These are phyloP conservation scores for Golovinomyces cichoracearum DNA, from an alignment of 2,329 filamentous ascomycete species.

Conservation along the genomic window DNA sequence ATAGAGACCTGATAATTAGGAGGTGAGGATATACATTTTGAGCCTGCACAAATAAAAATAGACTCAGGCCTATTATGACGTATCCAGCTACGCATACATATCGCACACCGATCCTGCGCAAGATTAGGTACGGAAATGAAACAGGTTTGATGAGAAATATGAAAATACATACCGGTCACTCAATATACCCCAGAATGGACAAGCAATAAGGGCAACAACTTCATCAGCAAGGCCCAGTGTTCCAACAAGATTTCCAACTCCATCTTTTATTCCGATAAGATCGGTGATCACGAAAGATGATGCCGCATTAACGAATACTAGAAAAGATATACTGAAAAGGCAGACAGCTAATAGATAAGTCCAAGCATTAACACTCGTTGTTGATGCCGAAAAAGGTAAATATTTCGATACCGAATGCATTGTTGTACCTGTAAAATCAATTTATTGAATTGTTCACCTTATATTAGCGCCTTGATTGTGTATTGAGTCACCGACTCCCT, in stretches of 20 bases:
- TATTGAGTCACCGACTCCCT: no score
- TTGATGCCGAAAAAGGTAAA: constrained; percentile 30
- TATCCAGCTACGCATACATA: constrained; percentile 56
- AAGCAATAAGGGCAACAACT: constrained; percentile 54
- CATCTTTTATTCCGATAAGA: constrained; percentile 44
- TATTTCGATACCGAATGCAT: constrained; percentile 7
- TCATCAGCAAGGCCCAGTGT: constrained; percentile 70
- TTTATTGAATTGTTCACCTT: no score
- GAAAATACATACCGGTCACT: neutral
- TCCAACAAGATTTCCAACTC: constrained; percentile 57
- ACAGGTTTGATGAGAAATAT: neutral
- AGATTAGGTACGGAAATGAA: constrained; percentile 16
- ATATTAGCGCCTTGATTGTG: no score
- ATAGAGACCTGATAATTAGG: constrained; percentile 57
- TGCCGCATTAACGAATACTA: constrained; percentile 69
- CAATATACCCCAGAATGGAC: constrained; percentile 52
- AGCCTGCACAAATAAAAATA: constrained; percentile 65
- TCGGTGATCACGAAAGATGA: constrained; percentile 69
- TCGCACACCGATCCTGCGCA: constrained; percentile 51
- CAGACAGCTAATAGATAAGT: constrained; percentile 63
- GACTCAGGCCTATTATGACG: constrained; percentile 46
- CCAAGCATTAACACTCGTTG: constrained; percentile 34
- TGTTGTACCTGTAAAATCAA: no score
- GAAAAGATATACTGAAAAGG: constrained; percentile 68
- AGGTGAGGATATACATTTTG: constrained; percentile 71